A percentile compares a stretch with the other conserved stretches of the same genome.
phyloP scores from a whole-genome alignment of 176 grass and related monocot species.

The Phragmites australis region DNA sequence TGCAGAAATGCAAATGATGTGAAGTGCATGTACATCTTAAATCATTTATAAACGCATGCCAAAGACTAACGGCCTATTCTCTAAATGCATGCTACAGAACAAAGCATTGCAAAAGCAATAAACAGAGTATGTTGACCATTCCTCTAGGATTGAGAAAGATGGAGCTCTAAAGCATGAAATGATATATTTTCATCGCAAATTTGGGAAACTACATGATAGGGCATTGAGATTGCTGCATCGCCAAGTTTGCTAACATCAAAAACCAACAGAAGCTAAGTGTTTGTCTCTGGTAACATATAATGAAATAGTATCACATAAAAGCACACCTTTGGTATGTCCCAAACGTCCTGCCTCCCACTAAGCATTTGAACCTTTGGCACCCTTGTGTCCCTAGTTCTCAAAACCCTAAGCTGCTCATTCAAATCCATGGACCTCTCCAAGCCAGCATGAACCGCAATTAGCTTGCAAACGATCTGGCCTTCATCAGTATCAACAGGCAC shows the following conservation, averaged over 20 bases:
- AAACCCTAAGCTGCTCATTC: constrained; percentile 65
- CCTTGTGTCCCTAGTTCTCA: constrained; percentile 63
- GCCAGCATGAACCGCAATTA: constrained; percentile 91
- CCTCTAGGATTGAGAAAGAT: background rate
- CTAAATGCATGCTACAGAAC: background rate
- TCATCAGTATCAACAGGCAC: constrained; percentile 60
- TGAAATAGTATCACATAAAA: background rate
- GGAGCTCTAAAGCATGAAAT: background rate
- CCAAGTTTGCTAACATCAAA: background rate
- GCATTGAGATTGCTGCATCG: background rate
- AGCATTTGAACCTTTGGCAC: constrained; percentile 67
- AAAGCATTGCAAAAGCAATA: background rate
- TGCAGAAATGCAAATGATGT: background rate
- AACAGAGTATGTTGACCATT: background rate
- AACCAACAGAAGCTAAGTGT: background rate
- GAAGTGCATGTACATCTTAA: constrained; percentile 13
- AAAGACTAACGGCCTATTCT: background rate
- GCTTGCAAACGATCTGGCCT: constrained; percentile 64
- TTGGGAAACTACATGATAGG: background rate
- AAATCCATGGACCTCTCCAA: constrained; percentile 61
- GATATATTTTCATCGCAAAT: constrained; percentile 9
- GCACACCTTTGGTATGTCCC: constrained; percentile 73
- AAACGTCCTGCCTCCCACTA: constrained; percentile 71
- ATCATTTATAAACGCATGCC: background rate
- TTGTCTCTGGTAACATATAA: background rate